These are phyloP conservation scores for Metschnikowia lachancei DNA, from an alignment of 805 yeast species.

Conservation along the genomic window DNA sequence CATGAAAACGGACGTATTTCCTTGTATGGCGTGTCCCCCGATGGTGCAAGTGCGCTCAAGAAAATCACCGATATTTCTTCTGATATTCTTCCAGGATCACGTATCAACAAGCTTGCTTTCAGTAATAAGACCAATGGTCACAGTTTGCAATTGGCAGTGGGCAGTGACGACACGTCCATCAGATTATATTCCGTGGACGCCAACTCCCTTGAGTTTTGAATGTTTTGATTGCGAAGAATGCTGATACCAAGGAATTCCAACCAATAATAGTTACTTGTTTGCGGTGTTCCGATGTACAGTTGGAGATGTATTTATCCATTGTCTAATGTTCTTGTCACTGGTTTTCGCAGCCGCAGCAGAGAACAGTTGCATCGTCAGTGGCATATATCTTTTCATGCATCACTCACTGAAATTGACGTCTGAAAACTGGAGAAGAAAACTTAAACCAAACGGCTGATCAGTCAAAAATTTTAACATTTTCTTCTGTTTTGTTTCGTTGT, in stretches of 20 bases:
- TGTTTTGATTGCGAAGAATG: no score
- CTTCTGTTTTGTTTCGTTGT: not conserved
- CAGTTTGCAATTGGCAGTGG: conserved; percentile 49
- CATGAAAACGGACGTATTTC: conserved; percentile 63
- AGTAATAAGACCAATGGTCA: conserved; percentile 23
- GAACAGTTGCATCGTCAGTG: no score
- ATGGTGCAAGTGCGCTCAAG: conserved; percentile 19
- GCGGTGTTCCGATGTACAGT: no score
- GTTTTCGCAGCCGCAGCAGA: not conserved
- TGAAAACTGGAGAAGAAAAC: no score
- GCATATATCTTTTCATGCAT: no score
- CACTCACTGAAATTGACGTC: no score
- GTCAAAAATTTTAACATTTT: not conserved
- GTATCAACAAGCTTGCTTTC: conserved; percentile 63
- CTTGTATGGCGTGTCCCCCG: conserved; percentile 34
- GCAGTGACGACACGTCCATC: conserved; percentile 64
- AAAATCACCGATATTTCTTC: conserved; percentile 35
- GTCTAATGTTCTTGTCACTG: not conserved
- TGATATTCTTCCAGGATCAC: conserved; percentile 54
- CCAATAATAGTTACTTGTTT: no score
- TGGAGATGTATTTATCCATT: not conserved
- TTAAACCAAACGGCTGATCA: no score
- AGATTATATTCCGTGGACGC: conserved; percentile 34
- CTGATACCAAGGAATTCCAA: no score
- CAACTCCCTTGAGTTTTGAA: not conserved